Evolutionary conservation across 768 basidiomycete genomes (phyloP).

Genomic region (Sporobolomyces pararoseus): DNA sequence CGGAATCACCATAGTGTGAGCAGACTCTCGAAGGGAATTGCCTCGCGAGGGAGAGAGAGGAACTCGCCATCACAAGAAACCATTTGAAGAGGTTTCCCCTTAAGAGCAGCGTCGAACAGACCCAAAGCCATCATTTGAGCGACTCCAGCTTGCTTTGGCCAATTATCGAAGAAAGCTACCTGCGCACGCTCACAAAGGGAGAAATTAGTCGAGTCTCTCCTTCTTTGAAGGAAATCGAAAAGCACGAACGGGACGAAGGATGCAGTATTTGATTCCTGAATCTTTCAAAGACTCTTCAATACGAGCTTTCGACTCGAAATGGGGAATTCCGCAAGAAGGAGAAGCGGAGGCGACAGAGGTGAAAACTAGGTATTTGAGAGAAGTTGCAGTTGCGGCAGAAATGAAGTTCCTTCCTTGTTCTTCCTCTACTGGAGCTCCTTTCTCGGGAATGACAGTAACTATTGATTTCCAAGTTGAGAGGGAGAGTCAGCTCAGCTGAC

Average conservation of each 20-base stretch:
- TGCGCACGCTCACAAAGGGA: too few species aligned
- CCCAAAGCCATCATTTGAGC: conserved; percentile 39
- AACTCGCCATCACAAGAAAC: conserved; percentile 45
- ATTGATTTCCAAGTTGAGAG: too few species aligned
- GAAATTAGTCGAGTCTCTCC: too few species aligned
- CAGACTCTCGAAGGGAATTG: too few species aligned
- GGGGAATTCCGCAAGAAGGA: conserved; percentile 42
- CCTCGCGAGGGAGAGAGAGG: too few species aligned
- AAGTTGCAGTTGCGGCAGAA: conserved; percentile 42
- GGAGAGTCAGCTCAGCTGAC: too few species aligned
- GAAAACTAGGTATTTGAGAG: conserved; percentile 46
- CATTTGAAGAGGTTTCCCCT: conserved; percentile 32
- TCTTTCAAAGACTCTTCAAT: conserved; percentile 44
- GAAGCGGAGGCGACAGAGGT: conserved; percentile 43
- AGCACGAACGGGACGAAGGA: conserved; percentile 42
- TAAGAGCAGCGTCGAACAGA: conserved; percentile 38
- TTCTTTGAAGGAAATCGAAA: too few species aligned
- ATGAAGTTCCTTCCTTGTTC: conserved; percentile 45
- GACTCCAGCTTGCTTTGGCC: conserved; percentile 35
- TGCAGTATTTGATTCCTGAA: conserved; percentile 41
- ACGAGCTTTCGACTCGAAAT: conserved; percentile 45
- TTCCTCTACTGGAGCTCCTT: conserved; percentile 38
- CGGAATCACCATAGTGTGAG: too few species aligned
- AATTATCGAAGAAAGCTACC: conserved; percentile 47
- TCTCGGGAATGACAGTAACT: conserved; percentile 16